Conservation (phyloP, 73 alveolate species). For the Tetrahymena malaccensis region DNA sequence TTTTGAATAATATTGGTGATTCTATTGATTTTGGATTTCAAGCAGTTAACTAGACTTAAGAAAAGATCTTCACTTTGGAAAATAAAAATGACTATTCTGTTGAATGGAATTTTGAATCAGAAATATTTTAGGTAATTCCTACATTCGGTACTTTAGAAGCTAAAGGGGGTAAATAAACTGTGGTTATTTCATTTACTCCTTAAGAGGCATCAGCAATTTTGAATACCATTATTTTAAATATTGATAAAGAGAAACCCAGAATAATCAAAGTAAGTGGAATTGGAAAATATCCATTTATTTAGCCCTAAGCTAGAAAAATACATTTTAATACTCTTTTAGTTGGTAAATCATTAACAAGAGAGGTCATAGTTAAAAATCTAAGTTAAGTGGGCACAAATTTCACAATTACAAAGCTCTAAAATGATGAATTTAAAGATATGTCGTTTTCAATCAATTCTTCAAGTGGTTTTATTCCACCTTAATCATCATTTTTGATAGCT, state of each 20-base stretch:
- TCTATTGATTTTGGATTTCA: not conserved
- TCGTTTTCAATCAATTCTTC: conserved; percentile 64
- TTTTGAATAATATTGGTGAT: not conserved
- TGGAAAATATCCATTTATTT: conserved; percentile 91
- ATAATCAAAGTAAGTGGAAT: conserved; percentile 87
- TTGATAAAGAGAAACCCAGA: conserved; percentile 78
- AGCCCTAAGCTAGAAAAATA: conserved; percentile 67
- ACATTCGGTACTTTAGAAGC: conserved; percentile 28
- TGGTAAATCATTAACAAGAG: conserved; percentile 69
- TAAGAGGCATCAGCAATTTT: conserved; percentile 79
- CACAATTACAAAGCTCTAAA: conserved; percentile 67
- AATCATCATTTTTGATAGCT: conserved; percentile 66
- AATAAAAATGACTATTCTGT: not conserved
- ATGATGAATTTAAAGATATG: conserved; percentile 85
- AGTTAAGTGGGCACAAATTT: conserved; percentile 85
- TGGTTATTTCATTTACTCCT: conserved; percentile 76
- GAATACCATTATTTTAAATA: conserved; percentile 75
- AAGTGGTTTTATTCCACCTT: conserved; percentile 88
- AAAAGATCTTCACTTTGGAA: not conserved
- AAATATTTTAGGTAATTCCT: not conserved
- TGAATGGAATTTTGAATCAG: not conserved
- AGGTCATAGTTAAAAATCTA: conserved; percentile 69
- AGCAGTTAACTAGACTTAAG: not conserved
- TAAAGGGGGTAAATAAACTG: conserved; percentile 64
- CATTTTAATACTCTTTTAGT: conserved; percentile 82